These are phyloP conservation scores for Penicillium cosmopolitanum DNA, from an alignment of 495 filamentous ascomycete genomes.

Conservation along the genomic window DNA sequence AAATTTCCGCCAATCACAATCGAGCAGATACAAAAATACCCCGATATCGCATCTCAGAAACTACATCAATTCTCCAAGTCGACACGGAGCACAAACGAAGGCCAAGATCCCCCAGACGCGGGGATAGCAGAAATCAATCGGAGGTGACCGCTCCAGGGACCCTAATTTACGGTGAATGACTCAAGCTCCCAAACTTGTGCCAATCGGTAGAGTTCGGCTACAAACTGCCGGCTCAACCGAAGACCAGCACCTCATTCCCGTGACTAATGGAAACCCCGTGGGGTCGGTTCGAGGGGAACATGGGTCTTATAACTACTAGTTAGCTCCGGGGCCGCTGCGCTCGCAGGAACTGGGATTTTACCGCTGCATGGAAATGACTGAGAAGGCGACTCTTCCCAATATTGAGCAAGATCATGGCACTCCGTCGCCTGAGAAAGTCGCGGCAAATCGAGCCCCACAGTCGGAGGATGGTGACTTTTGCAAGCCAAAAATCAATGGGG, in stretches of 20 bases:
- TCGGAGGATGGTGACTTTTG: conserved; percentile 2
- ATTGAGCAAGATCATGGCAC: conserved; percentile 8
- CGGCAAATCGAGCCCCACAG: neutral
- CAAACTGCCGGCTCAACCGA: conserved; percentile 27
- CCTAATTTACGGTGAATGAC: neutral
- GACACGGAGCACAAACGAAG: neutral
- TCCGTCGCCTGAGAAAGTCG: neutral
- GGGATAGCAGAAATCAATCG: neutral
- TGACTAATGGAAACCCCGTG: conserved; percentile 34
- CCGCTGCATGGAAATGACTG: conserved; percentile 7
- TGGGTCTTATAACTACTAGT: conserved; percentile 11
- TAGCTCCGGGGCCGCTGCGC: neutral
- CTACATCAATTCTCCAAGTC: neutral
- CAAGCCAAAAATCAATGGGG: conserved; percentile 23
- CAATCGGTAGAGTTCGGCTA: conserved; percentile 36
- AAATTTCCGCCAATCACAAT: neutral
- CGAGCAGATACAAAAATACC: neutral
- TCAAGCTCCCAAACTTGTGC: neutral
- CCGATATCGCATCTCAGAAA: neutral
- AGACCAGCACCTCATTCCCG: conserved; percentile 18
- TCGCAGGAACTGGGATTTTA: neutral
- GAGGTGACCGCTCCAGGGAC: conserved; percentile 10
- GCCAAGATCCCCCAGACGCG: neutral
- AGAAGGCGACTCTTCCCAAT: conserved; percentile 12
- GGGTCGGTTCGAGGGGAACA: conserved; percentile 17